Conservation (phyloP, 2,329 filamentous ascomycete species). For the Trichophyton equinum region DNA sequence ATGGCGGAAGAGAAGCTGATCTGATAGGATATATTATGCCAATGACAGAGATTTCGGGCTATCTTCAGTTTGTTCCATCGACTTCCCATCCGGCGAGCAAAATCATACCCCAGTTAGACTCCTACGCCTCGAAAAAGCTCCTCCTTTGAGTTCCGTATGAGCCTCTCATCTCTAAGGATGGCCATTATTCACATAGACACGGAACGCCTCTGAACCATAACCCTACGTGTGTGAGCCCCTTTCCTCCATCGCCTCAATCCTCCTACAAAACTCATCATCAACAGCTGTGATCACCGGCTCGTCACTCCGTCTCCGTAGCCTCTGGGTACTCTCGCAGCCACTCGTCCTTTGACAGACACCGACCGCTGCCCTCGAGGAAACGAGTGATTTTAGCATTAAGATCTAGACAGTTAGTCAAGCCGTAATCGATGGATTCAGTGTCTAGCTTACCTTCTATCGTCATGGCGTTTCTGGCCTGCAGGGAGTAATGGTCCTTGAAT, state of each 20-base stretch:
- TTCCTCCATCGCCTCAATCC: too few species aligned
- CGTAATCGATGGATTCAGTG: too few species aligned
- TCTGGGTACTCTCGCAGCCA: conserved; percentile 12
- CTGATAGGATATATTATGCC: too few species aligned
- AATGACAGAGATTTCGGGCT: too few species aligned
- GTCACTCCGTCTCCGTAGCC: conserved; percentile 7
- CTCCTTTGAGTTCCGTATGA: background rate
- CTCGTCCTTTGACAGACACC: conserved; percentile 11
- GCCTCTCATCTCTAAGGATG: too few species aligned
- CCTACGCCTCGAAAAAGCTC: too few species aligned
- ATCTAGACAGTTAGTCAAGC: conserved; percentile 7
- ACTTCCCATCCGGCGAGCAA: background rate
- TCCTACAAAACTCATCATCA: too few species aligned
- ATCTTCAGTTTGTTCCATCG: too few species aligned
- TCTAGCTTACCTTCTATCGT: conserved; percentile 11
- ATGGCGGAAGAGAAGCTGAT: conserved; percentile 25
- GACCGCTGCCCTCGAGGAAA: conserved; percentile 8
- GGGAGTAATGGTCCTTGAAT: conserved; percentile 16
- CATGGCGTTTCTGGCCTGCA: conserved; percentile 16
- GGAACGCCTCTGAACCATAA: too few species aligned
- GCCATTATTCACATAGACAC: too few species aligned
- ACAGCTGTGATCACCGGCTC: background rate
- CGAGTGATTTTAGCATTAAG: conserved; percentile 16
- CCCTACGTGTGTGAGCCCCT: too few species aligned
- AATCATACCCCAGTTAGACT: background rate